Evolutionary conservation across 805 yeast genomes (phyloP).

Genomic region (Danielia reshetovae): DNA sequence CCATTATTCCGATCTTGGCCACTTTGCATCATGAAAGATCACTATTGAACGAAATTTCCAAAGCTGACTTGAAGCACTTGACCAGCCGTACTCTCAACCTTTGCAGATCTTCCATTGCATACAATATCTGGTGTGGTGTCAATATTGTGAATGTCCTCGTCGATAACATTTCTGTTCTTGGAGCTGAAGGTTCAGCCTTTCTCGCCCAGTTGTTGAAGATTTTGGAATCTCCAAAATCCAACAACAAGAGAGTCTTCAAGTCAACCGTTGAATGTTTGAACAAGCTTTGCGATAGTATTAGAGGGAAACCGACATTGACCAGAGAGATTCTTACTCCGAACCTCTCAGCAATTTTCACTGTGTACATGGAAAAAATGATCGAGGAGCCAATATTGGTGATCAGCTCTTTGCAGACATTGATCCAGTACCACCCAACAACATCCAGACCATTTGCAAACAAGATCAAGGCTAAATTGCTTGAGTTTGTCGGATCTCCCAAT

Average conservation of each 20-base stretch:
- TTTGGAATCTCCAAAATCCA: constrained; percentile 36
- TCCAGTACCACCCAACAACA: constrained; percentile 66
- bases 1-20: constrained; percentile 29
- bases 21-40: constrained; percentile 26
- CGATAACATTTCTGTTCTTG: constrained; percentile 32
- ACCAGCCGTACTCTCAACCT: constrained; percentile 41
- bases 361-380: constrained; percentile 42
- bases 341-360: constrained; percentile 56
- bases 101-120: constrained; percentile 40
- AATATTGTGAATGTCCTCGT: constrained; percentile 46
- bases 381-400: constrained; percentile 31
- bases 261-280: constrained; percentile 39
- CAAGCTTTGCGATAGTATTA: constrained; percentile 44
- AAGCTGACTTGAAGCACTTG: constrained; percentile 48
- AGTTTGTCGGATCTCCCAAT: constrained; percentile 29
- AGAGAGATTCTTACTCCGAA: constrained; percentile 83
- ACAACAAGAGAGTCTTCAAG: constrained; percentile 31
- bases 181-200: constrained; percentile 34
- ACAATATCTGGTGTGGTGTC: constrained; percentile 55
- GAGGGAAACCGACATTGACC: constrained; percentile 79
- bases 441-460: constrained; percentile 75
- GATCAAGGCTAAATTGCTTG: constrained; percentile 44
- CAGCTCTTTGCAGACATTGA: constrained; percentile 33
- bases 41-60: constrained; percentile 40
- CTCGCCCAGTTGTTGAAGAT: constrained; percentile 40